Evolutionary conservation across 202 grass and related monocot species (phyloP), one percentile per base, ranked within the genome.

Genomic region (Carex arenaria): DNA sequence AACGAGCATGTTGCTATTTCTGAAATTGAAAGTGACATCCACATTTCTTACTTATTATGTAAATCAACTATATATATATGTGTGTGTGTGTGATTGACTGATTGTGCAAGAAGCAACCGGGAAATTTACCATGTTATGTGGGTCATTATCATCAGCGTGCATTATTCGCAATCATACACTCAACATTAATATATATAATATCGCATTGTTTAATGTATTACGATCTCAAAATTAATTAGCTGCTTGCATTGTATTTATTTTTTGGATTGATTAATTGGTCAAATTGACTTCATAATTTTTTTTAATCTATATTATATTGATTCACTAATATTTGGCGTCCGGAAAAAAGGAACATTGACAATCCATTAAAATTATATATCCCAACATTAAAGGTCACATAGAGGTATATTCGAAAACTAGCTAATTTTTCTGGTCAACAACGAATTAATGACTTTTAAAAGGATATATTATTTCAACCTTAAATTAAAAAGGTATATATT

Each of bases 121-220:
- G 49, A 75, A 55, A 55, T 55, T 75, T 75, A 75, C 72, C 72
- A 55, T 74, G 45, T 74, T 74, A 17, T 75, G 71, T 55, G 12
- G 71, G 71, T 55, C 71, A 75, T 54, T 75, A 75, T 75, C 71
- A 75, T 9, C 22, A 75, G 47, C 47, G 22, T 54, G 71, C 45
- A 75, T 75, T 75, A 75, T 75, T 75, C 11, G 71, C 71, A 31
- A 75, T 72, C 43, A 72, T n/a, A n/a, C n/a, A n/a, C n/a, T n/a
- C n/a, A n/a, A n/a, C n/a, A n/a, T n/a, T n/a, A n/a, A n/a, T n/a
- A n/a, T n/a, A n/a, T n/a, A n/a, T 49, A 49, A 67, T 53, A 49
- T 28, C 13, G 22, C 11, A 28, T 55, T 76, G 0, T 8, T 56
- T 34, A 34, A 32, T 76, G 72, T 15, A 56, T 76, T 56, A 7